Evolutionary conservation across 129 eudicot genomes (phyloP), one percentile per base, ranked within the genome.

Genomic region (Escallonia rubra): DNA sequence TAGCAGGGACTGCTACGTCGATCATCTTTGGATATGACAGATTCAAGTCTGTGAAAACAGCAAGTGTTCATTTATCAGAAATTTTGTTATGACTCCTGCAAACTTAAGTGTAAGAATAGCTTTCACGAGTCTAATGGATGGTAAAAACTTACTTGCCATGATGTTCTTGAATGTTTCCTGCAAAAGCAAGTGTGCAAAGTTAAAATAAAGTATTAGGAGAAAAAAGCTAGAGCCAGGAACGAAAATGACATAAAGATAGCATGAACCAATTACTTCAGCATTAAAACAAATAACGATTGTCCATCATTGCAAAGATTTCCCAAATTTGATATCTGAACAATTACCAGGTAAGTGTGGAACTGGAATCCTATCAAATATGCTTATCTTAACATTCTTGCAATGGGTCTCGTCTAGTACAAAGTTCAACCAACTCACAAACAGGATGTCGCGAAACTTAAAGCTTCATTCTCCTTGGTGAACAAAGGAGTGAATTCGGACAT

Each of bases 1-100:
- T 92, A 6, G 96, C 96, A 7, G 96, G 98, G 38, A 92, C 95
- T 3, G 98, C 96, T 61, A 83, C 68, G 66, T 92, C 96, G 6
- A 92, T 89, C 96, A 92, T 89, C 79, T 92, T 92, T 14, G 98
- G 98, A 77, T 89, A 89, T 8, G 98, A 66, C 68, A 92, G 79
- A 70, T 92, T 92, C 76, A 92, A 82, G 83, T 88, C 98, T 92
- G 88, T 63, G 16, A 41, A 49, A 49, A 0, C 34, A 23, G 34
- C 34, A 59, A n/a, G n/a, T 42, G 23, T 2, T 5, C 72, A 6
- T 14, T 72, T 43, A 45, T 44, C 43, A 69, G 38, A 34, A 49
- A 63, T 73, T 64, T 68, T 43, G 43, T 43, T n/a, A 14, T 14
- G 51, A 62, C 34, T 23, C 1, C 1, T 23, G 34, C 34, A 23